Conservation (phyloP, 2,329 filamentous ascomycete genomes). For the Neonectria coccinea region DNA sequence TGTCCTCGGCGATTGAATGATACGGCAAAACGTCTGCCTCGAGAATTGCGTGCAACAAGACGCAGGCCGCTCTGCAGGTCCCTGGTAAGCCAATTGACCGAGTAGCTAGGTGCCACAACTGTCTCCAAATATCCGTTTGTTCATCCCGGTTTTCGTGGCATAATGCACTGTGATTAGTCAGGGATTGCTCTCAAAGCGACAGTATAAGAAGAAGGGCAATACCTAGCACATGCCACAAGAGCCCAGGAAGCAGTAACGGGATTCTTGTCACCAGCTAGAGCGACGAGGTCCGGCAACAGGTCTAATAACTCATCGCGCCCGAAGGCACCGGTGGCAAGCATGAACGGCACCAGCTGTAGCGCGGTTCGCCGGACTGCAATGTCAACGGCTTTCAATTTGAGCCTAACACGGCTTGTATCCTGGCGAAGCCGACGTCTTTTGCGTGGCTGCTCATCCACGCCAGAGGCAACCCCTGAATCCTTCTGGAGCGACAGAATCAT, state of each 20-base stretch:
- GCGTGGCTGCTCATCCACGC: constrained; percentile 60
- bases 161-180: constrained; percentile 47
- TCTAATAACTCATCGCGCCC: constrained; percentile 64
- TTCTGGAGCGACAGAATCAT: constrained; percentile 49
- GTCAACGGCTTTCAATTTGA: constrained; percentile 61
- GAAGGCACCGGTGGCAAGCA: constrained; percentile 60
- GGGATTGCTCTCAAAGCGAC: constrained; percentile 13
- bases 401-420: constrained; percentile 59
- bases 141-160: constrained; percentile 50
- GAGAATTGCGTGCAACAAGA: constrained; percentile 77
- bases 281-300: constrained; percentile 68
- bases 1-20: constrained; percentile 73
- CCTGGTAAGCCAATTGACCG: constrained; percentile 76
- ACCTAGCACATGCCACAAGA: constrained; percentile 85
- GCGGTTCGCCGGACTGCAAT: constrained; percentile 61
- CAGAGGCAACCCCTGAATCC: constrained; percentile 39
- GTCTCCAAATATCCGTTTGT: constrained; percentile 68
- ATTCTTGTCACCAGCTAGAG: constrained; percentile 77
- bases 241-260: constrained; percentile 79
- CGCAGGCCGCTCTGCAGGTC: constrained; percentile 81
- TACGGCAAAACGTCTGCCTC: constrained; percentile 74
- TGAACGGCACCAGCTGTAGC: constrained; percentile 69
- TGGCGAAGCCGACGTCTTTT: constrained; percentile 63
- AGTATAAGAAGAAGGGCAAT: constrained; percentile 31
- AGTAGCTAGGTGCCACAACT: constrained; percentile 79